Evolutionary conservation across 1,139 yeast species (phyloP), one percentile per base, ranked within the genome.

Genomic region (Yamadazyma friedrichii): DNA sequence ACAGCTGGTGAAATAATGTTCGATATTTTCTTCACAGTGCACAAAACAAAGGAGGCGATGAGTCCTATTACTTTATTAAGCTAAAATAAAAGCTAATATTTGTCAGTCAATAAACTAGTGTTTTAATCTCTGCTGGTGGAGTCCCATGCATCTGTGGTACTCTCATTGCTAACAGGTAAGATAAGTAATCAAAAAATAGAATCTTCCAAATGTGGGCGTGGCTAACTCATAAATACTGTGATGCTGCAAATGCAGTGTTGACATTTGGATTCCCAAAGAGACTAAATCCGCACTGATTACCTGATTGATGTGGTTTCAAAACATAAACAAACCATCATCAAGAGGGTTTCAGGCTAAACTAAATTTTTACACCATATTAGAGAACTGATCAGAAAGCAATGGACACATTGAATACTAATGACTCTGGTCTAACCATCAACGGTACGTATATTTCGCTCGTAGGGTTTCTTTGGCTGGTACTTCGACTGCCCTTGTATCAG

Each of bases 11-110:
- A 28, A 28, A 28, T 28, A 5, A 5, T 28, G 15, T 28, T 13
- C 8, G 16, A 6, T 31, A 17, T 8, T 31, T 4, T 4, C 33
- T n/a, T 13, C 12, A 15, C 35, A 33, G 35, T 33, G 35, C 24
- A 33, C 27, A 9, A 9, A 33, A 17, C 28, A 20, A 31, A 34
- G 31, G 36, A 34, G 36, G 36, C 36, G 22, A 34, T 34, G 36
- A 34, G 17, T 9, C 12, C 6, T 2, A 30, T 15, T 34, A 13
- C 36, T 34, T 8, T 11, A 12, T 25, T 34, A n/a, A 24, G 31
- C 6, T 26, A 25, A 34, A 34, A 33, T 11, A 27, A 27, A 27
- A 9, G 8, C 28, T 26, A 5, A 8, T 6, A 20, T 6, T 20
- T 20, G 24, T 20, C 24, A 20, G 24, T 20, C 24, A 20, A 20